Conservation (phyloP, 345 rosid species). For the Hibiscus syriacus region DNA sequence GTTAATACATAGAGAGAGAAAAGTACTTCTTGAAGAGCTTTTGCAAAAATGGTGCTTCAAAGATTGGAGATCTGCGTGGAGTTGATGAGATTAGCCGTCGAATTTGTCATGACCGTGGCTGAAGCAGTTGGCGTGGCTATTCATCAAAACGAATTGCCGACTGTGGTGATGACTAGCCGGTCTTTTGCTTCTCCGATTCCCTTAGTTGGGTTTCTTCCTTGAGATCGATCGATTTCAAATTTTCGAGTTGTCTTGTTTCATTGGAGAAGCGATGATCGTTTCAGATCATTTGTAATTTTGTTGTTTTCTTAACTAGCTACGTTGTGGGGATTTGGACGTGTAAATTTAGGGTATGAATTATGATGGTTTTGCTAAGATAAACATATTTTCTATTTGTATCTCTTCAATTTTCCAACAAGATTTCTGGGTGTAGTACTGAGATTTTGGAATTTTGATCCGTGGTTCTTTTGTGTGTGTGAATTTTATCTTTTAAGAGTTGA, state of each 20-base stretch:
- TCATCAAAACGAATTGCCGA: background rate
- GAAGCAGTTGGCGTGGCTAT: conserved; percentile 29
- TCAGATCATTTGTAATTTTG: background rate
- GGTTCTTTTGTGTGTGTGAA: too few relatives aligned
- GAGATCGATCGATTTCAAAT: background rate
- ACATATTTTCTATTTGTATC: background rate
- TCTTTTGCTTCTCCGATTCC: conserved; percentile 20
- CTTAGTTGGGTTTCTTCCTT: conserved; percentile 41
- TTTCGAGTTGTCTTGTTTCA: background rate
- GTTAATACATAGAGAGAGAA: background rate
- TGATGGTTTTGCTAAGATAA: background rate
- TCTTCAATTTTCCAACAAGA: too few relatives aligned
- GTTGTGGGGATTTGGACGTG: background rate
- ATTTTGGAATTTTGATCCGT: too few relatives aligned
- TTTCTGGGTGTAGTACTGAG: too few relatives aligned
- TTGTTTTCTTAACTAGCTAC: background rate
- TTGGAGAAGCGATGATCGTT: background rate
- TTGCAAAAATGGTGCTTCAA: conserved; percentile 35
- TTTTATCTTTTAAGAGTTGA: too few relatives aligned
- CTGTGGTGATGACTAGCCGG: background rate
- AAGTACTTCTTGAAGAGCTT: background rate
- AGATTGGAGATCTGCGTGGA: conserved; percentile 41
- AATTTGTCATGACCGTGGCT: conserved; percentile 37
- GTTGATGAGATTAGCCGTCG: conserved; percentile 31
- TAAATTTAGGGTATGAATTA: background rate